Conservation (phyloP, 1,139 yeast species). For the Citeromyces siamensis region DNA sequence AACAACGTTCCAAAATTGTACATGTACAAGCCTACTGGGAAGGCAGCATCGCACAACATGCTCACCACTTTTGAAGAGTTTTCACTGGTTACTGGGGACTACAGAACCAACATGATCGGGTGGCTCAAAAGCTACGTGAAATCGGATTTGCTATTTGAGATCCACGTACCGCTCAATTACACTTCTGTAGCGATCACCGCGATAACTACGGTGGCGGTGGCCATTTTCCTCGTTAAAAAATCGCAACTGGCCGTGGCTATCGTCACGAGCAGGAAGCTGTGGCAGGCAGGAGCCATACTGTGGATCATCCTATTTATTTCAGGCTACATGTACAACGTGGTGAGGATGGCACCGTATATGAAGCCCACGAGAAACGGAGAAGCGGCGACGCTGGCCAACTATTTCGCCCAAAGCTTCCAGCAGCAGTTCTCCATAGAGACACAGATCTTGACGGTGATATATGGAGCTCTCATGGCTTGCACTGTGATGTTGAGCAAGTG, state of each 20-base stretch:
- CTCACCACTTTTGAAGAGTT: constrained; percentile 12
- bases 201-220: constrained; percentile 19
- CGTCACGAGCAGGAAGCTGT: constrained; percentile 12
- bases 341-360: constrained; percentile 64
- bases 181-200: constrained; percentile 22
- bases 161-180: constrained; percentile 13
- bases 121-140: constrained; percentile 27
- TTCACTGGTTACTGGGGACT: constrained; percentile 19
- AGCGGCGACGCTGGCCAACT: constrained; percentile 23
- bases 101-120: constrained; percentile 14
- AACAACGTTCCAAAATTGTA: constrained; percentile 73
- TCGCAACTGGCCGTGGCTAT: constrained; percentile 9
- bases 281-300: constrained; percentile 29
- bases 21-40: constrained; percentile 36
- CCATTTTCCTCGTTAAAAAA: constrained; percentile 13
- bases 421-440: constrained; percentile 74
- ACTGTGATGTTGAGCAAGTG: constrained; percentile 34
- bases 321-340: constrained; percentile 91
- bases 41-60: constrained; percentile 11
- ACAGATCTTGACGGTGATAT: constrained; percentile 56
- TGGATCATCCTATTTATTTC: constrained; percentile 61
- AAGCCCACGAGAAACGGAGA: constrained; percentile 44
- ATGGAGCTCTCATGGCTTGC: constrained; percentile 41
- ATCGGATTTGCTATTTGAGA: constrained; percentile 9
- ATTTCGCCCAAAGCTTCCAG: constrained; percentile 57